These are phyloP conservation scores for Epicoccum nigrum DNA, from an alignment of 2,329 filamentous ascomycete species.

Conservation along the genomic window DNA sequence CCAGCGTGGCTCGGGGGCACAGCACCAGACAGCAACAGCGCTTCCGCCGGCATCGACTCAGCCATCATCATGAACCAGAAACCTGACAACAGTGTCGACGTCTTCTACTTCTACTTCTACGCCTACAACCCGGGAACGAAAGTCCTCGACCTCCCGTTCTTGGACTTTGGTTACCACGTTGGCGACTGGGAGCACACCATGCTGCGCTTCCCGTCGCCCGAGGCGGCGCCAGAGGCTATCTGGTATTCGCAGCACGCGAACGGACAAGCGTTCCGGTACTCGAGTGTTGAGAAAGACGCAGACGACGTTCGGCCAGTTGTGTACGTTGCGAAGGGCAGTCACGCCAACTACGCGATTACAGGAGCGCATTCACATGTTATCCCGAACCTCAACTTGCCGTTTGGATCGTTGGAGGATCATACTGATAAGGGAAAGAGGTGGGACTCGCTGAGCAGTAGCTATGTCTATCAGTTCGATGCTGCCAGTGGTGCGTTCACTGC, in stretches of 20 bases:
- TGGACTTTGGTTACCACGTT: conserved; percentile 65
- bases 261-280: conserved; percentile 68
- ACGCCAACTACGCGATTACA: conserved; percentile 67
- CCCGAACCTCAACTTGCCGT: conserved; percentile 64
- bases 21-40: conserved; percentile 57
- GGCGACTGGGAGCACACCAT: conserved; percentile 73
- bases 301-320: conserved; percentile 62
- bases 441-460: conserved; percentile 65
- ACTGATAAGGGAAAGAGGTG: conserved; percentile 62
- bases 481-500: conserved; percentile 53
- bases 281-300: conserved; percentile 59
- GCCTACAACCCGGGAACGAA: conserved; percentile 62
- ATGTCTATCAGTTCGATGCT: conserved; percentile 61
- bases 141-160: conserved; percentile 47
- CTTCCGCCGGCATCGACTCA: conserved; percentile 58
- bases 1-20: conserved; percentile 58
- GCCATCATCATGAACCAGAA: conserved; percentile 65
- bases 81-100: conserved; percentile 60
- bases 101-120: conserved; percentile 69
- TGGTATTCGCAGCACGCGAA: conserved; percentile 69
- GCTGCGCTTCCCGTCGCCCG: conserved; percentile 66
- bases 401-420: conserved; percentile 58
- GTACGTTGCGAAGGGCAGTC: conserved; percentile 66
- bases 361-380: conserved; percentile 69
- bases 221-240: conserved; percentile 55